Percentiles rank a stretch among this genome's conserved stretches.
phyloP scores from a whole-genome alignment of 2,329 filamentous ascomycete genomes.

The Aspergillus brunneoviolaceus region DNA sequence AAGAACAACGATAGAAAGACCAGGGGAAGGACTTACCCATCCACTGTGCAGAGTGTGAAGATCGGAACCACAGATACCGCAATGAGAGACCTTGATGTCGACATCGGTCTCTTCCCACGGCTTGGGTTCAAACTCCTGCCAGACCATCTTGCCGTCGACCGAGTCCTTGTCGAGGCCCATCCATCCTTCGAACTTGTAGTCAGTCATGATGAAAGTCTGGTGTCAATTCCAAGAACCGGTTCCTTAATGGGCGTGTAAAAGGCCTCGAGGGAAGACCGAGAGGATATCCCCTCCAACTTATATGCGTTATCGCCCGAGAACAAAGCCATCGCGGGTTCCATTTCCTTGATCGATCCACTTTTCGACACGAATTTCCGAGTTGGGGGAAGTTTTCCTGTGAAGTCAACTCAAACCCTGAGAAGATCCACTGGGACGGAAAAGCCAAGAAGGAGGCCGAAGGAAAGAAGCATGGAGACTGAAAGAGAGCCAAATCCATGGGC shows the following conservation, averaged over 20 bases:
- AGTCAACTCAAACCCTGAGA: neutral
- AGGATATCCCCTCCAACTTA: neutral
- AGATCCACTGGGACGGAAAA: neutral
- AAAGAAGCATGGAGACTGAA: neutral
- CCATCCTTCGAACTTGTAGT: constrained; percentile 59
- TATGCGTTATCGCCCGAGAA: neutral
- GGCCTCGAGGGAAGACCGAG: neutral
- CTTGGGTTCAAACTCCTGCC: constrained; percentile 62
- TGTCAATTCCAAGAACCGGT: neutral
- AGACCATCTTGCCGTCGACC: constrained; percentile 55
- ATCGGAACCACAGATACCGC: constrained; percentile 65
- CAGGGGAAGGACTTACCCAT: constrained; percentile 29
- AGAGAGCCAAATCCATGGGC: neutral
- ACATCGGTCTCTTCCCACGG: constrained; percentile 65
- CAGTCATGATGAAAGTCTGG: constrained; percentile 21
- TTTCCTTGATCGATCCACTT: neutral
- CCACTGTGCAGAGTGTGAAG: constrained; percentile 57
- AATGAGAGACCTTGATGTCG: constrained; percentile 64
- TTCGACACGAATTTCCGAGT: neutral
- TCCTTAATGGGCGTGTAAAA: neutral
- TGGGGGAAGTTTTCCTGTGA: neutral
- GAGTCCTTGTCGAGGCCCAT: constrained; percentile 52
- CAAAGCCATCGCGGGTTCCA: neutral
- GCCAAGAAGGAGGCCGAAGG: neutral
- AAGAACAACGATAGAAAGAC: neutral